Percentiles rank a stretch among this genome's conserved stretches.
Conservation (phyloP, 768 basidiomycete species). For the Mycena rosella region DNA sequence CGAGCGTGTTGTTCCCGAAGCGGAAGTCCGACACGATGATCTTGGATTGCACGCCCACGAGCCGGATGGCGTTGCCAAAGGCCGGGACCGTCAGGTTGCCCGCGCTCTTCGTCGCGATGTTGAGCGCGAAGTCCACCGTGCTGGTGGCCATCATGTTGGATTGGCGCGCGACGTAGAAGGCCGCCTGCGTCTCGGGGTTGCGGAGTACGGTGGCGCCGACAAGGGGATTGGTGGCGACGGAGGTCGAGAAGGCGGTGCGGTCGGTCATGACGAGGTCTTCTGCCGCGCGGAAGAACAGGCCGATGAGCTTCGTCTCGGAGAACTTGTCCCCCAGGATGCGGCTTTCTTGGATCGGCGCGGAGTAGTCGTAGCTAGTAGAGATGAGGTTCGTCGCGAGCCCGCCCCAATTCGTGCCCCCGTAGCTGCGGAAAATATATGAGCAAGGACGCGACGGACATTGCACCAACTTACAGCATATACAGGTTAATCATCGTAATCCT, state of each 20-base stretch:
- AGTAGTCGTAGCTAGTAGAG: conserved; percentile 67
- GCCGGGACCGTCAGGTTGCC: conserved; percentile 60
- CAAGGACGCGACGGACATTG: neutral
- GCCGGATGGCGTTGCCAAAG: conserved; percentile 46
- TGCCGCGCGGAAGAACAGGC: conserved; percentile 67
- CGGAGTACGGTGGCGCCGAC: conserved; percentile 57
- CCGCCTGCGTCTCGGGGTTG: conserved; percentile 62
- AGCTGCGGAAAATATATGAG: neutral
- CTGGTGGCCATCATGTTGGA: conserved; percentile 60
- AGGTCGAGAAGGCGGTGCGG: conserved; percentile 55
- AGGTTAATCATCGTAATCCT: conserved; percentile 26
- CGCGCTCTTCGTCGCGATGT: conserved; percentile 53
- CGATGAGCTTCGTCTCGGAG: conserved; percentile 67
- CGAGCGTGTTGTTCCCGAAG: conserved; percentile 62
- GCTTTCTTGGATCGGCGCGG: conserved; percentile 62
- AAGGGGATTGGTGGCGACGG: conserved; percentile 43
- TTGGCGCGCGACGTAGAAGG: conserved; percentile 68
- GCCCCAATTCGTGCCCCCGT: conserved; percentile 33
- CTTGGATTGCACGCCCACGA: conserved; percentile 66
- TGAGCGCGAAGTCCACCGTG: conserved; percentile 54
- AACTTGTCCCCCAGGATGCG: conserved; percentile 63
- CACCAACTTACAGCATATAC: conserved; percentile 27
- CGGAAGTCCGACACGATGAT: conserved; percentile 65
- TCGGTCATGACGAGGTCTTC: conserved; percentile 69
- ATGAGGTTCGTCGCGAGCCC: conserved; percentile 32